Evolutionary conservation across 352 stramenopile species (phyloP), one percentile per base, ranked within the genome.

Genomic region (Thalassiosira mediterranea): DNA sequence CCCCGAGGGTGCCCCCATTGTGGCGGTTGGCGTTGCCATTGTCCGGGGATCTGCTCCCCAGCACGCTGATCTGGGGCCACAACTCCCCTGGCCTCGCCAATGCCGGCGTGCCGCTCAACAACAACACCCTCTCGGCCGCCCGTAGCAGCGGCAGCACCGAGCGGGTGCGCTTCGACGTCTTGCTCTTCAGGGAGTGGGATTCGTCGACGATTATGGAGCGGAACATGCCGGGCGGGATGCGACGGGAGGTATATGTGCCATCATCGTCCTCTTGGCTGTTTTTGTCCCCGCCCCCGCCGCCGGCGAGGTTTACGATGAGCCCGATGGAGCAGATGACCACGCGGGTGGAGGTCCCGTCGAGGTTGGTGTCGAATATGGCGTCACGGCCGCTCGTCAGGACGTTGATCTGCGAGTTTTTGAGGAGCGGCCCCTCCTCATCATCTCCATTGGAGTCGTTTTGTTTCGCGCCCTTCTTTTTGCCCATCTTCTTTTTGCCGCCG

Each of bases 111-210:
- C 91, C 91, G 8, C 82, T 93, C 15, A 95, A 78, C 26, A 95
- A 60, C 10, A 93, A 38, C 57, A 81, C 83, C 34, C 87, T 47
- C 3, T 78, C 58, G 4, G 88, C 84, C 23, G 44, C 61, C 17
- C 84, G 62, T 15, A 93, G 56, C 3, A 94, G 29, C 3, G 88
- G 84, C 8, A 91, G 51, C 4, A 94, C 42, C 13, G 53, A 54
- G 13, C 70, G 72, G 0, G 88, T 93, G 56, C 91, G 76, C 60
- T 93, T 90, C 0, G 83, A 81, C 19, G 57, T 57, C 28, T 88
- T 87, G 40, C 86, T 91, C 63, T 95, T 95, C 5, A 94, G 72
- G 71, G 90, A 91, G 60, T 95, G 90, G 15, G 70, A 87, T 72
- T 95, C 90, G 64, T 95, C 90, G 0, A 91, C 85, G 61, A 95